Conservation (phyloP, 306 rosid genomes). For the Quercus robur region DNA sequence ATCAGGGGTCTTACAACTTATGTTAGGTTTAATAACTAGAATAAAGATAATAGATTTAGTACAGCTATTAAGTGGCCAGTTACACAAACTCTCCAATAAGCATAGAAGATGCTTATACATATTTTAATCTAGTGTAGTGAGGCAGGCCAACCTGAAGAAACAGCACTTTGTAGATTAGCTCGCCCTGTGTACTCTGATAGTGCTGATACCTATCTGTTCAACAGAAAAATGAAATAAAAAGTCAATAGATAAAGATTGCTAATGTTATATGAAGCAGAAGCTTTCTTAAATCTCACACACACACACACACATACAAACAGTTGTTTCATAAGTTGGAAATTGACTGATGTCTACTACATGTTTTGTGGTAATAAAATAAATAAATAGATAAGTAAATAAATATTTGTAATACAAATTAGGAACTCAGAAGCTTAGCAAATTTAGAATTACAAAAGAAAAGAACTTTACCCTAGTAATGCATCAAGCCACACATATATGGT, state of each 20-base stretch:
- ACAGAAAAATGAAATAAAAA: background rate
- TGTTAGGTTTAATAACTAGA: too few species aligned
- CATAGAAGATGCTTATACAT: constrained; percentile 38
- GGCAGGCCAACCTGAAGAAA: constrained; percentile 92
- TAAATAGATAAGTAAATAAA: too few species aligned
- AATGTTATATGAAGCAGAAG: constrained; percentile 2
- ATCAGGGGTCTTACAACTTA: background rate
- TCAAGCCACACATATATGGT: constrained; percentile 98
- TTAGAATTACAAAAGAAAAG: too few species aligned
- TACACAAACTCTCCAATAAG: background rate
- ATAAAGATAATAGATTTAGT: too few species aligned
- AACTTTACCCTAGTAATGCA: constrained; percentile 32
- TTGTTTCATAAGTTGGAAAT: too few species aligned
- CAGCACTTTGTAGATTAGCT: constrained; percentile 49
- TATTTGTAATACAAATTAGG: too few species aligned
- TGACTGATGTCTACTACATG: too few species aligned
- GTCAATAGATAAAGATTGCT: background rate
- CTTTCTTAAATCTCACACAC: background rate
- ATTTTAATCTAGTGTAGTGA: constrained; percentile 86
- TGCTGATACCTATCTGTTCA: constrained; percentile 86
- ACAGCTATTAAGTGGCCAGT: too few species aligned
- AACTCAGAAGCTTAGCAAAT: too few species aligned
- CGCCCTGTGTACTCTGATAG: constrained; percentile 59
- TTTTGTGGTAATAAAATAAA: too few species aligned
- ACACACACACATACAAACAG: too few species aligned